Conservation (phyloP, 768 basidiomycete species). For the Termitomyces sp. region DNA sequence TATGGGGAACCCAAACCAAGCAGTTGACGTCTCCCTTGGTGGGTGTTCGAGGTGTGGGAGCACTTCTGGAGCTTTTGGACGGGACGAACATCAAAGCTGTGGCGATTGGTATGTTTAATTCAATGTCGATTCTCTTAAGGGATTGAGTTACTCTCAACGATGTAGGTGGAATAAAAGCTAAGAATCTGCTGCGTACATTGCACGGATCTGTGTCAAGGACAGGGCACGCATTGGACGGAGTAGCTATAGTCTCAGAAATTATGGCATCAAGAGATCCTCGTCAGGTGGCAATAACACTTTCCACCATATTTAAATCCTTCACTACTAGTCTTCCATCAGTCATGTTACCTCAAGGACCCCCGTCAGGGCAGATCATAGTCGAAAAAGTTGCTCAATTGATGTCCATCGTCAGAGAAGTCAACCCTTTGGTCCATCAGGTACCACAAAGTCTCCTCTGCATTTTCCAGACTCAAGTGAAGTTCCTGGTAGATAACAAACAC, state of each 20-base stretch:
- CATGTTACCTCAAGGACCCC: not conserved
- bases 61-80: constrained; percentile 58
- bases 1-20: constrained; percentile 81
- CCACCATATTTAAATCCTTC: constrained; percentile 38
- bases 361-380: constrained; percentile 28
- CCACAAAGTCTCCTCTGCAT: not conserved
- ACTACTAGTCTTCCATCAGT: constrained; percentile 15
- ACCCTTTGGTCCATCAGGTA: constrained; percentile 82
- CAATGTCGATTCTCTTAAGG: not conserved
- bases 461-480: not conserved
- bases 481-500: constrained; percentile 76
- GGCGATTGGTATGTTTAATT: constrained; percentile 64
- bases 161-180: constrained; percentile 80
- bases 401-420: constrained; percentile 38
- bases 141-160: not conserved
- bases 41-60: constrained; percentile 69
- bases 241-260: constrained; percentile 89
- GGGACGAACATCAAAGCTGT: constrained; percentile 66
- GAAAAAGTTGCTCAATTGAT: constrained; percentile 45
- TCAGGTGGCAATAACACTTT: constrained; percentile 40
- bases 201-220: constrained; percentile 61
- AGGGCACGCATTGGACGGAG: constrained; percentile 62
- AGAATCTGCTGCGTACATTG: constrained; percentile 70
- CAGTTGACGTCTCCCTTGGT: constrained; percentile 55
- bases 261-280: constrained; percentile 56